Percentiles rank a stretch among this genome's conserved stretches.
Evolutionary conservation across 2,329 filamentous ascomycete genomes (phyloP).

Genomic region (Botrytis medusae): DNA sequence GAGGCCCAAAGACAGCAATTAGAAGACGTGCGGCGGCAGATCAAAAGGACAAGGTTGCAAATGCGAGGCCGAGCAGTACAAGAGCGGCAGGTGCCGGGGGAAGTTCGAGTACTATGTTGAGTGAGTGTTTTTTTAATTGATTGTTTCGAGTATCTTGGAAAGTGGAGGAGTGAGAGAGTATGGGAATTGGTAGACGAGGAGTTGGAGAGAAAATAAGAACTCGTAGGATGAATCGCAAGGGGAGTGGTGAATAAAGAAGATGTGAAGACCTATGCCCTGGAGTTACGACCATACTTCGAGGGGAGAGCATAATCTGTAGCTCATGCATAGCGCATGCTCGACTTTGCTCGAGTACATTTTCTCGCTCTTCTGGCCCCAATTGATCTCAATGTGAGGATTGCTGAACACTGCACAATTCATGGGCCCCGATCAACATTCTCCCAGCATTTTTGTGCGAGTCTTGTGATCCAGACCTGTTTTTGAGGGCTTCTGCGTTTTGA

Average conservation of each 20-base stretch:
- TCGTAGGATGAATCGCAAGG: not conserved
- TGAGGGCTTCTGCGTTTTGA: not conserved
- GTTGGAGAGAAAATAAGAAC: not conserved
- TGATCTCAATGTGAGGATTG: not conserved
- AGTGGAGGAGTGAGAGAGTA: not conserved
- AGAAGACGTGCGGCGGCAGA: constrained; percentile 93
- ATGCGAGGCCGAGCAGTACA: constrained; percentile 88
- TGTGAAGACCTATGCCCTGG: not conserved
- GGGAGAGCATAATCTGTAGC: not conserved
- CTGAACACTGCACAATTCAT: not conserved
- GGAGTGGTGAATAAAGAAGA: not conserved
- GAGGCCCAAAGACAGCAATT: constrained; percentile 92
- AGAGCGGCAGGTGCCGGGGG: constrained; percentile 91
- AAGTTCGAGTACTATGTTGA: constrained; percentile 97
- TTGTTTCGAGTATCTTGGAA: not conserved
- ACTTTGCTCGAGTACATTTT: not conserved
- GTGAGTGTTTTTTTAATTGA: constrained; percentile 53
- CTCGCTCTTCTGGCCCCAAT: not conserved
- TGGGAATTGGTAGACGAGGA: not conserved
- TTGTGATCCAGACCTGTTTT: not conserved
- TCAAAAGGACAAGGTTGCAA: constrained; percentile 95
- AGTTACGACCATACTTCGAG: not conserved
- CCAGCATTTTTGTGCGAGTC: no score
- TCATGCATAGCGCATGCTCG: not conserved
- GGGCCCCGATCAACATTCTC: not conserved